Evolutionary conservation across 495 filamentous ascomycete genomes (phyloP), one percentile per base, ranked within the genome.

Genomic region (Tuber calosporum): DNA sequence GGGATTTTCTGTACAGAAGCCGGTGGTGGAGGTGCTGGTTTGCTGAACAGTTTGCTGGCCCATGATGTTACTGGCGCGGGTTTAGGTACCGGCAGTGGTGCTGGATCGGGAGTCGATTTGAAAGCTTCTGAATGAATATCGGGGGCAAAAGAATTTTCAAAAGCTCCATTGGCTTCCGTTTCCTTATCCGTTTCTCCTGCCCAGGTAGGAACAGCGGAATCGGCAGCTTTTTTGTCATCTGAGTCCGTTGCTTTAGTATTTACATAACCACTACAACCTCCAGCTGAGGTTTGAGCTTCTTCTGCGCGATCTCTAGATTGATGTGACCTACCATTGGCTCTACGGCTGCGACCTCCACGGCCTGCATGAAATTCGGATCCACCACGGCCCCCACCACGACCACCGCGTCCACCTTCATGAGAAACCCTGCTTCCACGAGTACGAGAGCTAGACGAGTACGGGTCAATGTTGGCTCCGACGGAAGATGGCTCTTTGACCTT

Each of bases 401-500:
- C 88, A 68, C 84, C 83, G 82, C 89, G 87, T 76, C 87, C 86
- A 78, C 85, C 82, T 53, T 94, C 93, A 76, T 42, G 73, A 36
- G 39, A n/a, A 43, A 36, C 68, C 67, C 80, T 77, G 45, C 66
- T n/a, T 40, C 42, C 40, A 26, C 80, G 87, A 84, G 75, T 87
- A 75, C 80, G 79, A 75, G 73, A 30, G 82, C 81, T 72, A 84
- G 81, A 71, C 79, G 82, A 41, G 77, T 82, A 74, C 42, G 82
- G 79, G 53, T 84, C 80, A 26, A 79, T 74, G 75, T 85, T 85
- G 75, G 85, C 82, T 26, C 88, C 85, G 69, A 84, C 85, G 43
- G 87, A 83, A 20, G 85, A 79, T 45, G 86, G 81, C 72, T 95
- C 91, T 85, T 96, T 94, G 73, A 87, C 84, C 86, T 97, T 99